Conservation (phyloP, 768 basidiomycete species). For the Multifurca ochricompacta region DNA sequence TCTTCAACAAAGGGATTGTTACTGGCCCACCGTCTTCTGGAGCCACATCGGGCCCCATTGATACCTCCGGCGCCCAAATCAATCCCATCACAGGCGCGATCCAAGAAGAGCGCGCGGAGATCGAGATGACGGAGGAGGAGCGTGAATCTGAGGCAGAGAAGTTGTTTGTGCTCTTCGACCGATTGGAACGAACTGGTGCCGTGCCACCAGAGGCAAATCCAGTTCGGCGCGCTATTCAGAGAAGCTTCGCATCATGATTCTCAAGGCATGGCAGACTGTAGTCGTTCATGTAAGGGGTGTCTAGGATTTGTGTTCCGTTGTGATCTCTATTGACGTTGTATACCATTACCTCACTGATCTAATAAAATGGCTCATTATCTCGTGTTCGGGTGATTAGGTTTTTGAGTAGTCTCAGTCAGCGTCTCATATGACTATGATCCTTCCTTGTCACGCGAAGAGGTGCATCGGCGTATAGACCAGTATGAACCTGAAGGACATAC, state of each 20-base stretch:
- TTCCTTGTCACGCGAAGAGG: not conserved
- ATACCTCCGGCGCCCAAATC: conserved; percentile 40
- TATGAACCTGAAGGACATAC: not conserved
- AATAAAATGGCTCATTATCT: not conserved
- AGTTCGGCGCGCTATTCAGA: conserved; percentile 59
- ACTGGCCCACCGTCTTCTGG: conserved; percentile 41
- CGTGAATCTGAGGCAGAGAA: conserved; percentile 91
- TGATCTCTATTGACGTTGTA: not conserved
- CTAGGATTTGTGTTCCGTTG: not conserved
- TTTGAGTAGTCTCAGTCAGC: not conserved
- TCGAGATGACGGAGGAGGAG: conserved; percentile 88
- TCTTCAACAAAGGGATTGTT: conserved; percentile 86
- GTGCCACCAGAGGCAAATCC: conserved; percentile 61
- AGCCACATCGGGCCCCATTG: conserved; percentile 25
- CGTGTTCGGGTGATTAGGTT: not conserved
- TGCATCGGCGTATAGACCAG: not conserved
- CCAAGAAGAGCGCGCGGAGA: conserved; percentile 30
- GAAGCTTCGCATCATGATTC: conserved; percentile 30
- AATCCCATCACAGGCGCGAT: conserved; percentile 86
- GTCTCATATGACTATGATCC: not conserved
- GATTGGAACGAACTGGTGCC: conserved; percentile 71
- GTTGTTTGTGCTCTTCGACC: conserved; percentile 84
- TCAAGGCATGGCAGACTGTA: too few species aligned
- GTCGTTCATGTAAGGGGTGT: not conserved
- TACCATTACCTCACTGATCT: conserved; percentile 8